phyloP scores from a whole-genome alignment of 2,329 filamentous ascomycete genomes.

The Nigrospora sphaerica region DNA sequence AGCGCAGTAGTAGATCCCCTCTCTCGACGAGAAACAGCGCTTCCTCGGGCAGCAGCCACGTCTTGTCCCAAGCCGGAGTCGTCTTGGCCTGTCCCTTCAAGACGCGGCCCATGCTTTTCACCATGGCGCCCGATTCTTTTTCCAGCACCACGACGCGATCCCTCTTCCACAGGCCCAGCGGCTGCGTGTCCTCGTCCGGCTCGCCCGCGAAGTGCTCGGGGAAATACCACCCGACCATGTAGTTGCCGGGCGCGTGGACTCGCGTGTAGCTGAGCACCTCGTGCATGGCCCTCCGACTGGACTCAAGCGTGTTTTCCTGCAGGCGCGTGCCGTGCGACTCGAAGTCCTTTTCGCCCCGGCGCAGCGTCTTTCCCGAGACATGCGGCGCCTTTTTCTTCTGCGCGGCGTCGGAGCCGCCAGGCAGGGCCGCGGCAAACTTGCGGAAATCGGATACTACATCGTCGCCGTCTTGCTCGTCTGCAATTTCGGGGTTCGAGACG shows the following conservation, averaged over 20 bases:
- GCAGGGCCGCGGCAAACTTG: conserved; percentile 51
- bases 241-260: conserved; percentile 61
- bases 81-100: conserved; percentile 47
- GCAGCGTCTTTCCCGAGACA: conserved; percentile 59
- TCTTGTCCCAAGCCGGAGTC: conserved; percentile 46
- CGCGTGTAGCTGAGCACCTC: conserved; percentile 74
- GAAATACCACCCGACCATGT: conserved; percentile 67
- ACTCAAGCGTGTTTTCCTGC: conserved; percentile 70
- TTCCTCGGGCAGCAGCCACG: conserved; percentile 89
- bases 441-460: conserved; percentile 63
- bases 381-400: conserved; percentile 23
- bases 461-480: conserved; percentile 1
- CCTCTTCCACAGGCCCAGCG: conserved; percentile 30
- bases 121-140: conserved; percentile 59
- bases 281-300: conserved; percentile 82
- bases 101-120: conserved; percentile 68
- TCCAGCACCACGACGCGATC: conserved; percentile 61
- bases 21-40: conserved; percentile 84
- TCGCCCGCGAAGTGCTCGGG: conserved; percentile 46
- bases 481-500: background rate
- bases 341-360: conserved; percentile 95
- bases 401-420: background rate
- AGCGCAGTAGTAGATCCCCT: conserved; percentile 80
- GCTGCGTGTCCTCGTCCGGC: conserved; percentile 8
- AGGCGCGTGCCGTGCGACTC: conserved; percentile 83